A percentile compares a stretch with the other conserved stretches of the same genome.
phyloP scores from a whole-genome alignment of 768 basidiomycete species.

The Leccinum subgranulosum region DNA sequence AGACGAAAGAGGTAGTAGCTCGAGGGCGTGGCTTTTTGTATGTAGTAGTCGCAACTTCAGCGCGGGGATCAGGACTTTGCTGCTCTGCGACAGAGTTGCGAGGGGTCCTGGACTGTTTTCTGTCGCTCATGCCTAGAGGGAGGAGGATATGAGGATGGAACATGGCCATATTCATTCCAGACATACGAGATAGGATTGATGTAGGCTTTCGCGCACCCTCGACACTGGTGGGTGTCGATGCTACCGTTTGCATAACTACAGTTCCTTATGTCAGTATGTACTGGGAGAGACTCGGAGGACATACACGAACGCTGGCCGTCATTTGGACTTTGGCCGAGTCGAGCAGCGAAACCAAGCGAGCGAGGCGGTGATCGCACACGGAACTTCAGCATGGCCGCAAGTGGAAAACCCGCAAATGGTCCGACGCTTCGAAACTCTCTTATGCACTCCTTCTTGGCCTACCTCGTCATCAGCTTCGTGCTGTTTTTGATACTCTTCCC shows the following conservation, averaged over 20 bases:
- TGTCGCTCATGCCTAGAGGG: conserved; percentile 19
- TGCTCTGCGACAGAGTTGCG: conserved; percentile 5
- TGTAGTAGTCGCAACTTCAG: background rate
- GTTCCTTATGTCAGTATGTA: conserved; percentile 2
- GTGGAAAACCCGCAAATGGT: background rate
- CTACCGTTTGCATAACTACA: conserved; percentile 1
- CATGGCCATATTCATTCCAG: background rate
- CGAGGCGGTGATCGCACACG: conserved; percentile 5
- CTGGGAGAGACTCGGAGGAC: background rate
- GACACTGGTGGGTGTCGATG: background rate
- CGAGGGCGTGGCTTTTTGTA: conserved; percentile 1
- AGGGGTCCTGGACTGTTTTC: background rate
- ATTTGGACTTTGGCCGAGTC: background rate
- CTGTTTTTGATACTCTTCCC: conserved; percentile 81
- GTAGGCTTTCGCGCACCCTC: background rate
- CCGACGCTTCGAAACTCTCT: conserved; percentile 9
- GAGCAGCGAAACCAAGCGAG: conserved; percentile 11
- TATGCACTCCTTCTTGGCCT: conserved; percentile 51
- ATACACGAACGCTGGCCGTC: background rate
- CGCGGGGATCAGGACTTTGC: background rate
- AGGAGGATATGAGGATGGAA: background rate
- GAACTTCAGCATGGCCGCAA: conserved; percentile 16
- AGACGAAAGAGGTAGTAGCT: conserved; percentile 18
- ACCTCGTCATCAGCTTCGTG: conserved; percentile 65
- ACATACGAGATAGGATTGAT: conserved; percentile 23